Percentiles rank a stretch among this genome's conserved stretches.
Conservation (phyloP, 2,329 filamentous ascomycete species). For the Aurifilum marmelostoma region DNA sequence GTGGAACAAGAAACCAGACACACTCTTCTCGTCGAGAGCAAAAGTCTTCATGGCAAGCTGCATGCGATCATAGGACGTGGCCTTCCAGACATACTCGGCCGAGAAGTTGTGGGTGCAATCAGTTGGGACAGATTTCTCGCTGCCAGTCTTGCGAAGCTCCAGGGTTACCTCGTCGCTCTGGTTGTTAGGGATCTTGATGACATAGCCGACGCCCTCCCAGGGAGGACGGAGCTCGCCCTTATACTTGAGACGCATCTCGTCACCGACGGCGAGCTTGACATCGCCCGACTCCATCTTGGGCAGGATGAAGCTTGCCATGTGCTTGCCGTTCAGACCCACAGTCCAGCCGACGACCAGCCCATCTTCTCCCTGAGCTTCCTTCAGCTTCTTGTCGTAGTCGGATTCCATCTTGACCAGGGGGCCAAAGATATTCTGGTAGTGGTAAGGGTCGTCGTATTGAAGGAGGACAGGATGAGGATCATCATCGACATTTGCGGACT, state of each 20-base stretch:
- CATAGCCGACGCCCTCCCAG: slow-evolving; percentile 98
- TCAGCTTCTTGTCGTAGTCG: slow-evolving; percentile 98
- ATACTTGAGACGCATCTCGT: slow-evolving; percentile 98
- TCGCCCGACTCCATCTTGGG: slow-evolving; percentile 97
- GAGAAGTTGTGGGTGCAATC: slow-evolving; percentile 98
- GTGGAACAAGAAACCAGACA: slow-evolving; percentile 98
- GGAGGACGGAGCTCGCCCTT: slow-evolving; percentile 88
- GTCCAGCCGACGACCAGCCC: slow-evolving; percentile 95
- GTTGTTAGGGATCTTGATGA: slow-evolving; percentile 99
- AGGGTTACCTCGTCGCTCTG: slow-evolving; percentile 97
- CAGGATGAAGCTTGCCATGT: slow-evolving; percentile 90
- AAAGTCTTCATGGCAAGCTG: slow-evolving; percentile 99
- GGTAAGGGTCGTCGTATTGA: slow-evolving; percentile 95
- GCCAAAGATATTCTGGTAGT: slow-evolving; percentile 98
- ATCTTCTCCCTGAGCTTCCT: slow-evolving; percentile 97
- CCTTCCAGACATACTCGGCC: slow-evolving; percentile 99
- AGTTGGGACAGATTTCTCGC: slow-evolving; percentile 93
- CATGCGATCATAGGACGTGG: slow-evolving; percentile 98
- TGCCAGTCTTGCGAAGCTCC: slow-evolving; percentile 89
- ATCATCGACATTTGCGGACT: slow-evolving; percentile 88
- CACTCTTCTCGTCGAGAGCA: slow-evolving; percentile 95
- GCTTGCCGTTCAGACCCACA: slow-evolving; percentile 94
- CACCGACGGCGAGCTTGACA: slow-evolving; percentile 95
- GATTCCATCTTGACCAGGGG: slow-evolving; percentile 98
- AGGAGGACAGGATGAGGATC: slow-evolving; percentile 91